Base-by-base conservation (phyloP, 768 basidiomycete genomes). In the Trametopsis cervina region DNA sequence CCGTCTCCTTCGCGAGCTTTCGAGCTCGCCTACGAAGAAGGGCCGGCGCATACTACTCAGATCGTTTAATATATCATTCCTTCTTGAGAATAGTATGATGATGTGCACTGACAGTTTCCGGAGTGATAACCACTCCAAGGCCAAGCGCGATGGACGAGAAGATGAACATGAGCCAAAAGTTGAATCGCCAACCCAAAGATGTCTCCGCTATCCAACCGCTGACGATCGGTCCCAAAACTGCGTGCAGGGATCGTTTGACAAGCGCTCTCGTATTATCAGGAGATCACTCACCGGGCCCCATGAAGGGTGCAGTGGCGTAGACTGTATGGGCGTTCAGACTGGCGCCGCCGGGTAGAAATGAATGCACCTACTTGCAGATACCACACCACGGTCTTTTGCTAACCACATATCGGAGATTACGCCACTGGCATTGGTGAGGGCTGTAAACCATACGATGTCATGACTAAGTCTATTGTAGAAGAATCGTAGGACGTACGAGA, bases 111-210 rank as follows among this genome's bases (percentile, higher is more conserved):
- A 76, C 79, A 49, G 82, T 83, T 65, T 85, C 82, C 6, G 79
- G 75, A 12, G 75, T 71, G 40, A 66, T 48, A 44, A 80, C 62
- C 45, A 76, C 69, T 4, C 75, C 74, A 3, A 70, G 54, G 21
- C 75, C 48, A 17, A 76, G 65, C 17, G 72, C 73, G 42, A 75
- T 44, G 2, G 54, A 66, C 12, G 79, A 69, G 49, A 80, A 70
- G 18, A 78, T 74, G 54, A 81, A 71, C 68, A 78, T 77, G 47
- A 84, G 66, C 79, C 80, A 81, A 60, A 83, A 84, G 44, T 77
- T 76, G 57, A 78, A 79, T 33, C 73, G 70, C 80, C 80, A 85
- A 17, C 75, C 76, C 9, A 78, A 67, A 20, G 56, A 63, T 9
- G 61, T 73, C 60, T 63, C 50, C 13, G 72, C 75, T 11, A 80